Evolutionary conservation across 1,139 yeast species (phyloP).

Genomic region (Lodderomyces margitis): DNA sequence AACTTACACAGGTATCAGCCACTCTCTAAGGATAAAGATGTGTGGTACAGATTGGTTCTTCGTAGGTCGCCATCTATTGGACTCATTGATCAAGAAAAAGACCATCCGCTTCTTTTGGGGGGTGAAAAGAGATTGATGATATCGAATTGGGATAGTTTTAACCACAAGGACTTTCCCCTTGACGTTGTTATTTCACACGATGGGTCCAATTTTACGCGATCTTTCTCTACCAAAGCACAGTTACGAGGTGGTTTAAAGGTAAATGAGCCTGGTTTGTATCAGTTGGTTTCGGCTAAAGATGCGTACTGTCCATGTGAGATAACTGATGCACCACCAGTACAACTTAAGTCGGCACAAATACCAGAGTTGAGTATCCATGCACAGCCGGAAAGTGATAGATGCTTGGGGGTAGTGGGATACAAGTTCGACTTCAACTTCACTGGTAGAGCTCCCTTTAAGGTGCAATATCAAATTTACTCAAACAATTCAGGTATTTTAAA

Average conservation of each 20-base stretch:
- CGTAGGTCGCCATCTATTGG: constrained; percentile 58
- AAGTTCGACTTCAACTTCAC: constrained; percentile 64
- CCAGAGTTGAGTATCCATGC: constrained; percentile 57
- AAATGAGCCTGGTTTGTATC: constrained; percentile 62
- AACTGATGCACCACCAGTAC: constrained; percentile 23
- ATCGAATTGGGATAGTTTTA: constrained; percentile 19
- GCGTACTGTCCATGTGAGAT: constrained; percentile 65
- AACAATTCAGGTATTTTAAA: constrained; percentile 30
- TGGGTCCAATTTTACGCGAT: constrained; percentile 31
- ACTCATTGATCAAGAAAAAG: constrained; percentile 33
- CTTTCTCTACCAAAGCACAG: constrained; percentile 33
- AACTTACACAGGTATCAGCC: constrained; percentile 57
- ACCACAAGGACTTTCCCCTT: constrained; percentile 46
- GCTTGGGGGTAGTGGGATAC: constrained; percentile 89
- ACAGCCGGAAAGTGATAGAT: constrained; percentile 70
- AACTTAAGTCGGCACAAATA: constrained; percentile 28
- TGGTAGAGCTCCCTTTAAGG: constrained; percentile 81
- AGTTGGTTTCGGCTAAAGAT: constrained; percentile 51
- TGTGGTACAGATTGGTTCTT: constrained; percentile 56
- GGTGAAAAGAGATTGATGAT: constrained; percentile 36
- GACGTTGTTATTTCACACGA: constrained; percentile 31
- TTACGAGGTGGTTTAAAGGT: constrained; percentile 37
- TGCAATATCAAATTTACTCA: constrained; percentile 61
- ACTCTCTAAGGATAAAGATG: constrained; percentile 43
- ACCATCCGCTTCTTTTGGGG: constrained; percentile 40